phyloP scores from a whole-genome alignment of 208 protist species.

The Vickermania ingenoplastis region DNA sequence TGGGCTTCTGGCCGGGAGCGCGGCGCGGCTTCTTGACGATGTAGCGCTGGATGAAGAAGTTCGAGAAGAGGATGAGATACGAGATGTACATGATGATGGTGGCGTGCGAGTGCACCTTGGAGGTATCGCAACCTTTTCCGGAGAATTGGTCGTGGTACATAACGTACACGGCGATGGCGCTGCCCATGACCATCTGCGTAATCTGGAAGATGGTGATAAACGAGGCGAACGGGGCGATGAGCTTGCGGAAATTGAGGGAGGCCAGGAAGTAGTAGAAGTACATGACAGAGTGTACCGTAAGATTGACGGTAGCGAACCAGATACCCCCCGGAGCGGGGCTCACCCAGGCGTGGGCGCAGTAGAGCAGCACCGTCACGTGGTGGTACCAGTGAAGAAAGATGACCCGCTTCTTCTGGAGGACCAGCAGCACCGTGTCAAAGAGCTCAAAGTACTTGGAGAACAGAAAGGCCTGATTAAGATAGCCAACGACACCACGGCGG shows the following conservation, averaged over 20 bases:
- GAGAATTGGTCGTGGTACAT: slow-evolving; percentile 28
- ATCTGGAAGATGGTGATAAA: slow-evolving; percentile 88
- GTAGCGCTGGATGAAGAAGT: slow-evolving; percentile 80
- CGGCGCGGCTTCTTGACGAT: slow-evolving; percentile 11
- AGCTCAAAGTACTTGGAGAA: slow-evolving; percentile 81
- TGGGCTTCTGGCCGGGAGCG: too few relatives aligned
- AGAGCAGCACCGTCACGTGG: slow-evolving; percentile 89
- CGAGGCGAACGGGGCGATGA: slow-evolving; percentile 70
- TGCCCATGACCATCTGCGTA: slow-evolving; percentile 89
- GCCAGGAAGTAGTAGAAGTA: slow-evolving; percentile 92
- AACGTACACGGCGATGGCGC: slow-evolving; percentile 58
- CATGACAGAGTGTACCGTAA: slow-evolving; percentile 93
- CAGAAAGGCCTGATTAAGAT: slow-evolving; percentile 59
- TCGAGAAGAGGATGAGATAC: slow-evolving; percentile 88
- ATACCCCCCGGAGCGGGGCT: slow-evolving; percentile 42
- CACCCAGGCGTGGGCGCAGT: slow-evolving; percentile 79
- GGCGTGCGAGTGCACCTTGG: slow-evolving; percentile 37
- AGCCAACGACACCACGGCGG: slow-evolving; percentile 20
- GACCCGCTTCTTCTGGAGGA: slow-evolving; percentile 78
- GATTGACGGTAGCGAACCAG: slow-evolving; percentile 87
- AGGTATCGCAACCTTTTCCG: slow-evolving; percentile 38
- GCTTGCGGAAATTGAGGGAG: slow-evolving; percentile 46
- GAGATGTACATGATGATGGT: slow-evolving; percentile 88
- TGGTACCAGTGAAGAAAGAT: slow-evolving; percentile 91
- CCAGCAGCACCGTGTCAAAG: slow-evolving; percentile 78